Base-by-base conservation (phyloP, 2,329 filamentous ascomycete genomes). In the Epichloe gansuensis region DNA sequence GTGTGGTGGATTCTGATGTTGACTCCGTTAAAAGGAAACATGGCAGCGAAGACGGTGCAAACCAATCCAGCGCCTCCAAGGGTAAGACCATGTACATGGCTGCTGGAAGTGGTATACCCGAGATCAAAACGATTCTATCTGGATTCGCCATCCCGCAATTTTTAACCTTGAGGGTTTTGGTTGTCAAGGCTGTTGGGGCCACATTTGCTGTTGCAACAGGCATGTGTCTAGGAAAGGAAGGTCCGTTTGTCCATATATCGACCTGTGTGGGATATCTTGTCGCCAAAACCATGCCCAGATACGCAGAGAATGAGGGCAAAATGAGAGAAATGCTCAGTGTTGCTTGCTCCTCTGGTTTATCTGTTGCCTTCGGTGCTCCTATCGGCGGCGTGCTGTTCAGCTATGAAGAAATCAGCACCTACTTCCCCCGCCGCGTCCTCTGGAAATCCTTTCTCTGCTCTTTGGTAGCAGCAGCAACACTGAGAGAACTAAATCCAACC, bases 211-310 rank as follows among this genome's bases (percentile, higher is more conserved):
- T 82, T 1, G 72, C 76, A 0, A 78, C 77, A 1, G 77, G 77
- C 13, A 77, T 82, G 75, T 80, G 75, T 58, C 63, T 82, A 4
- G 80, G 80, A 0, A 82, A 82, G 65, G 78, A 82, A 70, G 78
- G 79, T 0, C 78, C 78, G 0, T 81, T 82, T 56, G 77, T 82
- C 1, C 78, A 82, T 61, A 81, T 82, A 38, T 77, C 75, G 0
- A 78, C 78, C 2, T 81, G 77, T 57, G 73, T 78, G 0, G 77
- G 77, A 7, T 75, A 78, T 57, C 67, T 81, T 3, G 71, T 80
- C 0, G 75, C 72, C 8, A 69, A 61, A 17, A 54, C 65, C n/a
- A 75, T 81, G 44, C 73, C 75, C 0, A 81, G 81, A 58, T 81
- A 81, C 60, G 64, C 68, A n/a, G 68, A 75, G 8, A 82, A 82